Base-by-base conservation (phyloP, 2,329 filamentous ascomycete species). In the Mollisia scopiformis region DNA sequence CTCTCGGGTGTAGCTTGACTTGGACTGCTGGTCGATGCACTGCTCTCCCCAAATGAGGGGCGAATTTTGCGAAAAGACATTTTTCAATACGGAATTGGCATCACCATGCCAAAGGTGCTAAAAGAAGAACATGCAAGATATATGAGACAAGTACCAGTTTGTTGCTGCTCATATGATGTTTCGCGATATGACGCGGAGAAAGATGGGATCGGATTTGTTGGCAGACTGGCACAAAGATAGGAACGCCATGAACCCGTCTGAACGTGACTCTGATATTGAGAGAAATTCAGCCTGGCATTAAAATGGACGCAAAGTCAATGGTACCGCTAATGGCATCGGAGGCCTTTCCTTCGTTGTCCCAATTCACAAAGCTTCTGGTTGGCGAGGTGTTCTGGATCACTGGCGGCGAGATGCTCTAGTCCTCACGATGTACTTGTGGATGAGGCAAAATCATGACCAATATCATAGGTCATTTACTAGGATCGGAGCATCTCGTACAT, bases 21-120 rank as follows among this genome's bases (percentile, higher is more conserved):
- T 55, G 64, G 65, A 53, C 65, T 68, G 58, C 66, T 69, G 55
- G 58, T 54, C 21, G 69, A 69, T 25, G 63, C 62, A 59, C 66
- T 69, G 60, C 58, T 65, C 23, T 70, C 69, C 16, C 64, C 69
- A 58, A 66, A 61, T 10, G 68, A 69, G n/a, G 69, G 69, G 35
- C 69, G 66, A 27, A 72, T 68, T 25, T 64, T 65, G 41, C 69
- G 68, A 63, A 71, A 69, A 55, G 67, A 64, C 67, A 69, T 69
- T 21, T n/a, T 35, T 51, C 30, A 37, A 57, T 33, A 57, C 21
- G 13, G 33, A 46, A 10, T 41, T 8, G 23, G 5, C 51, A n/a
- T 50, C 19, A 53, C 47, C 54, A 50, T 57, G 23, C 41, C 14
- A 47, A 14, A 23, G 11, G 23, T 35, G 28, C 21, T 16, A 23